Base-by-base conservation (phyloP, 805 yeast genomes). In the Saccharomycodes ludwigii region DNA sequence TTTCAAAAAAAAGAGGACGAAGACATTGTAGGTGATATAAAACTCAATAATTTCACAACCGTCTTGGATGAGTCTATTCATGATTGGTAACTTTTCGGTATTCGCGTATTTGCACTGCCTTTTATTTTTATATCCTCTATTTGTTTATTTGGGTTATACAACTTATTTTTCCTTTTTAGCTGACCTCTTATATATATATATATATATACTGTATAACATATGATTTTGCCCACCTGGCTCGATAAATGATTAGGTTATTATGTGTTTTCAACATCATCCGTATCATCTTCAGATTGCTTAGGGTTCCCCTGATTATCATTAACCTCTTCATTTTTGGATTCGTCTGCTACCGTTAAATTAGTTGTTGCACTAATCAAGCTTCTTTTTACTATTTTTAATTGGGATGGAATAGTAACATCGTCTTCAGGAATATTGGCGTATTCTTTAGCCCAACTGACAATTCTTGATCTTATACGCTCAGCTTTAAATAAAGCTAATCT, bases 381-480 rank as follows among this genome's bases (percentile, higher is more conserved):
- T 30, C 60, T 43, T 24, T 55, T 55, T 2, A 54, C 59, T 2
- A 47, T 56, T 21, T 49, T 46, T 19, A 55, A 40, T 6, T 52
- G 60, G 25, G 41, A 48, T 22, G 58, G 61, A 24, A 61, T 54
- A 4, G 58, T 43, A 15, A 61, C 63, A 34, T 52, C 60, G 21
- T 59, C 68, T 37, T 68, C 72, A 26, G 63, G 68, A 33, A 70
- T 70, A 9, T 76, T 93, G 39, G 77, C 65, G 70, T 81, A 79
- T 48, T 86, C 95, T 44, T 70, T 70, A 34, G 91, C 81, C 97
- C 97, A 88, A 41, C 71, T 68, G 40, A 65, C 68, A 28, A 91
- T 68, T 41, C 74, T 71, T 27, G 68, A 68, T 42, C 82, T 76
- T 42, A 80, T 65, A 38, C 88, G 61, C 43, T 80, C 82, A 1